A percentile compares a stretch with the other conserved stretches of the same genome.
Evolutionary conservation across 148 eudicot species (phyloP).

Genomic region (Vaccinium macrocarpon): DNA sequence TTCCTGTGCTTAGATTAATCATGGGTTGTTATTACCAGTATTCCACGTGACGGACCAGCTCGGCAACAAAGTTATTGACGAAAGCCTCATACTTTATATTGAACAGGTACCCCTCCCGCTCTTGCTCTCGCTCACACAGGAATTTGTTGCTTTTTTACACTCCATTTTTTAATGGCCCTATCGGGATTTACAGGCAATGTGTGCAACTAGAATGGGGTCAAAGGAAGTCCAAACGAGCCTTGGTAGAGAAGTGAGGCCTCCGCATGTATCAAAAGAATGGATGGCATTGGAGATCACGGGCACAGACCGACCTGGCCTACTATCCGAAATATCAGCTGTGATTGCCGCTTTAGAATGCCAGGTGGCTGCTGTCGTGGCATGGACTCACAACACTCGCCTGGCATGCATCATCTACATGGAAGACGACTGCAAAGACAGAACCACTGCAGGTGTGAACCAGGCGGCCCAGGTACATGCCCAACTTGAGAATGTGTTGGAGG

Average conservation of each 20-base stretch:
- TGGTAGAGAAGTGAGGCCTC: slow-evolving; percentile 30
- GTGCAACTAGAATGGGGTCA: slow-evolving; percentile 37
- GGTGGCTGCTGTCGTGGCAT: slow-evolving; percentile 58
- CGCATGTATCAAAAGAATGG: slow-evolving; percentile 32
- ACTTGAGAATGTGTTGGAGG: slow-evolving; percentile 57
- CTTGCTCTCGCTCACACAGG: slow-evolving; percentile 6
- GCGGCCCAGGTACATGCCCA: slow-evolving; percentile 53
- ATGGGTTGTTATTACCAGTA: slow-evolving; percentile 38
- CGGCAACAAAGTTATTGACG: slow-evolving; percentile 77
- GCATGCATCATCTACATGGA: slow-evolving; percentile 74
- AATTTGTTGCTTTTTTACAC: not conserved
- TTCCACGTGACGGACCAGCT: slow-evolving; percentile 88
- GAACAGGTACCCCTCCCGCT: slow-evolving; percentile 45
- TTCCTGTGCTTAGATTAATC: slow-evolving; percentile 15
- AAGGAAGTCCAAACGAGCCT: slow-evolving; percentile 25
- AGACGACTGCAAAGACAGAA: slow-evolving; percentile 32
- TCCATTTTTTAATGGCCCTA: not conserved
- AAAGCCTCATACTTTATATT: slow-evolving; percentile 59
- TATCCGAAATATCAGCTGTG: slow-evolving; percentile 79
- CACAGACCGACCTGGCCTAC: slow-evolving; percentile 67
- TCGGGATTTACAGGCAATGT: slow-evolving; percentile 33
- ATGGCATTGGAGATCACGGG: slow-evolving; percentile 77
- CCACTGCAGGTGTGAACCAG: slow-evolving; percentile 37
- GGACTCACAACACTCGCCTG: slow-evolving; percentile 76
- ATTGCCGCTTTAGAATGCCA: slow-evolving; percentile 67